Conservation (phyloP, 805 yeast species). For the Starmerella asiatica region DNA sequence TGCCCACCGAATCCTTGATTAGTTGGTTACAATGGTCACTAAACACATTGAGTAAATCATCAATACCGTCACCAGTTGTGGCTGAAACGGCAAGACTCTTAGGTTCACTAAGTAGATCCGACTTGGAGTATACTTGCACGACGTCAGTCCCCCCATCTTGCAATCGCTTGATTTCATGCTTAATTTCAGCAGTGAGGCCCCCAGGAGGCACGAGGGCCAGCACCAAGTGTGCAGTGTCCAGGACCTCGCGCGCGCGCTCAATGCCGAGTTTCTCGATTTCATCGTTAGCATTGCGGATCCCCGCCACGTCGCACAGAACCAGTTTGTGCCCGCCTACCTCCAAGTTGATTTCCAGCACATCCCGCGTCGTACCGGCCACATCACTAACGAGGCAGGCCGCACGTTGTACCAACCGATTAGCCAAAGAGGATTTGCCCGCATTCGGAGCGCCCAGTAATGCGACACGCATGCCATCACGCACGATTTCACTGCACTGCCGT, state of each 20-base stretch:
- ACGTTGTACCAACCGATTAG: constrained; percentile 60
- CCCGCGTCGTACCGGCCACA: constrained; percentile 90
- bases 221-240: constrained; percentile 51
- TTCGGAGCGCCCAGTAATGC: constrained; percentile 84
- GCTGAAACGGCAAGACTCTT: constrained; percentile 45
- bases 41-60: constrained; percentile 32
- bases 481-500: constrained; percentile 32
- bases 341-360: constrained; percentile 64
- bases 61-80: constrained; percentile 41
- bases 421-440: constrained; percentile 84
- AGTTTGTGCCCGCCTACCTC: constrained; percentile 78
- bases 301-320: constrained; percentile 85
- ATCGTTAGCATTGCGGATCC: constrained; percentile 46
- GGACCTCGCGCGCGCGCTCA: constrained; percentile 50
- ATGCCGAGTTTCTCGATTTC: constrained; percentile 70
- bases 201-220: constrained; percentile 45
- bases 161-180: constrained; percentile 23
- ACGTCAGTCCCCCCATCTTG: too few relatives aligned
- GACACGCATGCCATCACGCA: constrained; percentile 59
- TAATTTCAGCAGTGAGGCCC: constrained; percentile 15
- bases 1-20: constrained; percentile 35
- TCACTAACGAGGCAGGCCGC: constrained; percentile 86
- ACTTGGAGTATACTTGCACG: too few relatives aligned
- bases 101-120: constrained; percentile 18
- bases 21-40: constrained; percentile 36